Percentiles rank a stretch among this genome's conserved stretches.
Evolutionary conservation across 352 stramenopile species (phyloP).

Genomic region (Phytophthora cactorum): DNA sequence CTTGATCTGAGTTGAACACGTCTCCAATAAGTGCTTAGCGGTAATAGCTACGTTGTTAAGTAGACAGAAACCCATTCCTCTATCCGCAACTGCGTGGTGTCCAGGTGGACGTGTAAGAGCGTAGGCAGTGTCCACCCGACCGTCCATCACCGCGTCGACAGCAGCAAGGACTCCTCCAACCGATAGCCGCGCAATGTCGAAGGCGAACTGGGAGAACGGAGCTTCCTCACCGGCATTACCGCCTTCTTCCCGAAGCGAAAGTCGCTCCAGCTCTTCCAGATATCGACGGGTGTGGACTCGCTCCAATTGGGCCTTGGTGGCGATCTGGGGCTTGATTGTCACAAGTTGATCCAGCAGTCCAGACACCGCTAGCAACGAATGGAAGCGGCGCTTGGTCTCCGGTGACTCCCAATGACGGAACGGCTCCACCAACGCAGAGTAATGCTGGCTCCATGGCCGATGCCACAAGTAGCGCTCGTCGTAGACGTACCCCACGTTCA

Average conservation of each 20-base stretch:
- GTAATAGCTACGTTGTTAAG: constrained; percentile 80
- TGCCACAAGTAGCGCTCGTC: constrained; percentile 88
- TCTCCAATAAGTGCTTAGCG: constrained; percentile 48
- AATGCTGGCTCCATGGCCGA: constrained; percentile 55
- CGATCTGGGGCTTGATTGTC: constrained; percentile 46
- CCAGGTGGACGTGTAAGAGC: constrained; percentile 74
- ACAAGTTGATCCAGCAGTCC: constrained; percentile 57
- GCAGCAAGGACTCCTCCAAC: constrained; percentile 67
- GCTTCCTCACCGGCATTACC: constrained; percentile 78
- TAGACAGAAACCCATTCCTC: constrained; percentile 76
- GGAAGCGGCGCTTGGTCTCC: constrained; percentile 85
- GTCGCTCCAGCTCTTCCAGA: constrained; percentile 52
- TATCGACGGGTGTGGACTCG: constrained; percentile 69
- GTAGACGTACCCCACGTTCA: constrained; percentile 73
- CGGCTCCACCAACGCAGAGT: constrained; percentile 59
- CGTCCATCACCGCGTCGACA: constrained; percentile 60
- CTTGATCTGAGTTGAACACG: constrained; percentile 76
- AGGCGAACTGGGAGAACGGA: constrained; percentile 73
- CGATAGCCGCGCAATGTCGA: constrained; percentile 78
- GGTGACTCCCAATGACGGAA: constrained; percentile 82
- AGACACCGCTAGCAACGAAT: constrained; percentile 77
- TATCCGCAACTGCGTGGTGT: constrained; percentile 63
- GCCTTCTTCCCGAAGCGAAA: constrained; percentile 61
- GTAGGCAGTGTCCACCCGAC: constrained; percentile 54
- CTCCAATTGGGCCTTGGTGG: constrained; percentile 53